Evolutionary conservation across 306 rosid species (phyloP), one percentile per base, ranked within the genome.

Genomic region (Echinosophora koreensis): DNA sequence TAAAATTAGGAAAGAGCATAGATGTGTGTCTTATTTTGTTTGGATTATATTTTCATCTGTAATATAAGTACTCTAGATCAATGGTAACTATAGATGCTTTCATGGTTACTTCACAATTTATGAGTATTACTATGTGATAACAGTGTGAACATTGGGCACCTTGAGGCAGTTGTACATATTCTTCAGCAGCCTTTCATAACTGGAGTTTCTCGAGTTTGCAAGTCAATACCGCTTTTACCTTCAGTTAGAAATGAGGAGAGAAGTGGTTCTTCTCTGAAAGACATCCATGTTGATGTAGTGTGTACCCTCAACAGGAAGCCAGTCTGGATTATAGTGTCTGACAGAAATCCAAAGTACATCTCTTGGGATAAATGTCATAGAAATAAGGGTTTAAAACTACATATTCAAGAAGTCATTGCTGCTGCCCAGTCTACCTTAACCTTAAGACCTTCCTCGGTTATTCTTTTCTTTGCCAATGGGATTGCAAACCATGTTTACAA

Each of bases 181-280:
- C 92, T 94, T 37, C 95, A 88, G 47, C 97, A 87, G 51, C 93
- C 98, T 84, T 88, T 82, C 62, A 69, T 94, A 35, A 88, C 86
- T 1, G 96, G 98, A 58, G 89, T 94, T 68, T 92, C 98, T 34
- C 90, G 97, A 39, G 97, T 92, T 82, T 94, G 96, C 85, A 94
- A 90, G 84, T 88, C 97, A 34, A 78, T 94, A 64, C 87, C 93
- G 1, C 69, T 85, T 22, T 74, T 84, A 4, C 80, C 90, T 65
- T 74, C 85, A 12, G 66, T 79, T 55, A 67, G 28, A 70, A 76
- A 50, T 10, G 83, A 72, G 14, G 71, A 41, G 72, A 54, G 76
- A 57, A 50, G 15, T 4, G 6, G 27, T 62, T 78, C 80, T 76
- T 58, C 81, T 60, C 61, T 69, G 4, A 86, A 85, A 61, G 73